Evolutionary conservation across 176 grass and related monocot species (phyloP).

Genomic region (Oryza glaberrima): DNA sequence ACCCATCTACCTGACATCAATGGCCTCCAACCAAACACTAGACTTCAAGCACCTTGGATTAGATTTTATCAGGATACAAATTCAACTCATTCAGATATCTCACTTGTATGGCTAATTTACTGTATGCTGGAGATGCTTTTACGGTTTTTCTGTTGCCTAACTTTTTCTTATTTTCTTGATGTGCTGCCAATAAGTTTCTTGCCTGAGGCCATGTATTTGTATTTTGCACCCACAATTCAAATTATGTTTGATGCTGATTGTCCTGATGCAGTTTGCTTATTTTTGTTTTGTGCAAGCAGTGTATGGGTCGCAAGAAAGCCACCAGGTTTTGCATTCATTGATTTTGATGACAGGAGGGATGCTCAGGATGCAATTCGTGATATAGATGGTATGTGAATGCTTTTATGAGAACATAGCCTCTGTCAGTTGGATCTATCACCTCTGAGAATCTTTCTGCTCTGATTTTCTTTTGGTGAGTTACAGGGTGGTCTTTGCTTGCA

Average conservation of each 20-base stretch:
- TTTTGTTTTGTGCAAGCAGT: conserved; percentile 50
- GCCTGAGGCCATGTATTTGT: neutral
- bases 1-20: neutral
- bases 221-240: neutral
- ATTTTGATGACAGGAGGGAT: conserved; percentile 93
- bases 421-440: neutral
- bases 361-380: conserved; percentile 89
- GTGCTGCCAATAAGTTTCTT: neutral
- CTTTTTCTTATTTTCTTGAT: neutral
- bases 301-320: conserved; percentile 95
- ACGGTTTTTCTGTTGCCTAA: neutral
- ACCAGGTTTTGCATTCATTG: conserved; percentile 93
- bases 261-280: neutral
- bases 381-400: conserved; percentile 64
- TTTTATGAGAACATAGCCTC: neutral
- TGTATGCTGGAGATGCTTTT: neutral
- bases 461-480: neutral
- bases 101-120: neutral
- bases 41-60: neutral
- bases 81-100: neutral
- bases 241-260: neutral
- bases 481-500: neutral
- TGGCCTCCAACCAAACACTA: neutral
- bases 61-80: neutral
- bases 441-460: neutral